A percentile compares a stretch with the other conserved stretches of the same genome.
Conservation (phyloP, 73 alveolate genomes). For the Paramecium octaurelia region DNA sequence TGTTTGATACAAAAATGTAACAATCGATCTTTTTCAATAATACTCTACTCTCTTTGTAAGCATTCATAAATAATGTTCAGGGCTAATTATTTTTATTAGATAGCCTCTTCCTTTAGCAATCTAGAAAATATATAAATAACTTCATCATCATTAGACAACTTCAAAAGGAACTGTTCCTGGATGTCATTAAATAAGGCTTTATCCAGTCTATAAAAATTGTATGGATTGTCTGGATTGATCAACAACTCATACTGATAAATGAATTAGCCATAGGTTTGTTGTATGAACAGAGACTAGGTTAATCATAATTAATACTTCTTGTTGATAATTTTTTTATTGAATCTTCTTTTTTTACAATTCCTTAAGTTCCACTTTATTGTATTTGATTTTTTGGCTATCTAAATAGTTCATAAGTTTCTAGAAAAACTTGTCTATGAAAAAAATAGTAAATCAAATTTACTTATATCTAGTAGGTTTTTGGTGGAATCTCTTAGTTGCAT, state of each 20-base stretch:
- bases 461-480: background rate
- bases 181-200: background rate
- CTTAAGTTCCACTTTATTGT: background rate
- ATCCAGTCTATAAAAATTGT: slow-evolving; percentile 35
- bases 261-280: background rate
- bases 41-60: background rate
- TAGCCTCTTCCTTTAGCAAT: background rate
- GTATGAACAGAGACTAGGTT: background rate
- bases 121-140: background rate
- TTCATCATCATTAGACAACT: background rate
- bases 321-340: background rate
- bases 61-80: background rate
- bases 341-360: background rate
- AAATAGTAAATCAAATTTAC: background rate
- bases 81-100: background rate
- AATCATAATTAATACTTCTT: background rate
- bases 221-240: background rate
- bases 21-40: background rate
- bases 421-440: background rate
- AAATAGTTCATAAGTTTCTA: background rate
- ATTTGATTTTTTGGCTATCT: background rate
- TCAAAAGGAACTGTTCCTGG: background rate
- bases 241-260: background rate
- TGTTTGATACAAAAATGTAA: background rate
- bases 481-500: slow-evolving; percentile 15